Base-by-base conservation (phyloP, 768 basidiomycete genomes). In the Ramaria sp. region DNA sequence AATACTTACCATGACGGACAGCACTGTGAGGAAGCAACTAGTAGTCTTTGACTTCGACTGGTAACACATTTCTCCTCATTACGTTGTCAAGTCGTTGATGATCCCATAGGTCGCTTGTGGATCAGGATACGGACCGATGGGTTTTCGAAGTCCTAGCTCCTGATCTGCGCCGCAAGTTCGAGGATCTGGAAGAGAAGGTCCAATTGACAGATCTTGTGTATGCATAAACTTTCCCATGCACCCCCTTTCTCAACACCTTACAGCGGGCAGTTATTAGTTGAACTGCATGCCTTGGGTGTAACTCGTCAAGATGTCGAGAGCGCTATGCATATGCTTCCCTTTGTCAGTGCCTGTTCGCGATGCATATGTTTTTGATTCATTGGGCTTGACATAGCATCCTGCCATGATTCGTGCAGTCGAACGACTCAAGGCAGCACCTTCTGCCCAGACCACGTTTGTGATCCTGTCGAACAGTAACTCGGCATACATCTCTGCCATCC, bases 141-240 rank as follows among this genome's bases (percentile, higher is more conserved):
- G 73, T 93, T 59, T 84, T 91, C 61, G 91, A 94, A 68, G 91
- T 95, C 57, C 78, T 93, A 34, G 87, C 84, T 0, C 85, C 86
- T 1, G 82, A 90, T 63, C 75, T 97, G 45, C 88, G 96, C 54
- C 75, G 90, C 48, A 82, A 88, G 66, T 82, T 96, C 76, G 78
- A 88, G 65, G 74, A 73, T 22, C 73, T 83, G 63, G 79, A 88
- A 68, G 62, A 70, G 7, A 69, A 78, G 59, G 67, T 77, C 27
- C 91, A 96, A 67, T 99, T 92, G 86, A 97, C 94, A 3, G 96
- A 98, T 73, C 80, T 96, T 38, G 83, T 97, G 95, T 97, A 70
- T 72, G 82, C 62, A 45, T 17, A 12, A 48, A 50, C 22, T 19
- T 50, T 19, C 12, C n/a, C 22, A 42, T 20, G 45, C 37, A 46